Evolutionary conservation across 192 early-diverging fungal genomes (phyloP), one percentile per base, ranked within the genome.

Genomic region (Entomortierella parvispora): DNA sequence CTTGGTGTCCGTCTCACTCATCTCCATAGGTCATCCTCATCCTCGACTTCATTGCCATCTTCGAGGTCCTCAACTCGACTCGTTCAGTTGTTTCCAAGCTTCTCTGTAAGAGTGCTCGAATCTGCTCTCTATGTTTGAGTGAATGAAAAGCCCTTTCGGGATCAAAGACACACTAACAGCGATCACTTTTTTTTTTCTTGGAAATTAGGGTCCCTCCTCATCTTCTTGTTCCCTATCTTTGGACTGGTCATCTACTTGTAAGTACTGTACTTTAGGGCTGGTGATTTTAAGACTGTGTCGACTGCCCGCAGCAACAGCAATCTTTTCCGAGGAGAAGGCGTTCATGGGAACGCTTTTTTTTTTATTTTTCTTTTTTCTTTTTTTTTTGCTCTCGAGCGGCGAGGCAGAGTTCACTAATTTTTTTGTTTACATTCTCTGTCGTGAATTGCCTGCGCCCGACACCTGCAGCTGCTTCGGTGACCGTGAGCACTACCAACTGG

Each of bases 201-300:
- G n/a, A n/a, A n/a, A n/a, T n/a, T 47, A 72, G 70, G 87, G 87
- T 65, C 81, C 28, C 69, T 87, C 23, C 70, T 89, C 18, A 82
- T 89, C 58, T 87, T 89, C 70, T 69, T 89, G 58, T 89, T 89
- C 84, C 87, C 87, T 5, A 59, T 89, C 15, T 64, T 85, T 55
- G 87, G 87, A 11, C 44, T 89, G 44, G 71, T 89, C 28, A 29
- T 83, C 40, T 89, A 89, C 71, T 89, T 86, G 87, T 89, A 85
- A 83, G 87, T 85, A 9, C 55, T 28, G n/a, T 26, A 53, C 6
- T 25, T 15, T 10, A n/a, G n/a, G n/a, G n/a, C n/a, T n/a, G n/a
- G n/a, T n/a, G n/a, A n/a, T 26, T 14, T 45, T 59, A 22, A 45
- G 10, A 17, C 17, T 23, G 20, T n/a, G n/a, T n/a, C n/a, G n/a